Conservation (phyloP, 2,329 filamentous ascomycete species). For the Esteya vermicola region DNA sequence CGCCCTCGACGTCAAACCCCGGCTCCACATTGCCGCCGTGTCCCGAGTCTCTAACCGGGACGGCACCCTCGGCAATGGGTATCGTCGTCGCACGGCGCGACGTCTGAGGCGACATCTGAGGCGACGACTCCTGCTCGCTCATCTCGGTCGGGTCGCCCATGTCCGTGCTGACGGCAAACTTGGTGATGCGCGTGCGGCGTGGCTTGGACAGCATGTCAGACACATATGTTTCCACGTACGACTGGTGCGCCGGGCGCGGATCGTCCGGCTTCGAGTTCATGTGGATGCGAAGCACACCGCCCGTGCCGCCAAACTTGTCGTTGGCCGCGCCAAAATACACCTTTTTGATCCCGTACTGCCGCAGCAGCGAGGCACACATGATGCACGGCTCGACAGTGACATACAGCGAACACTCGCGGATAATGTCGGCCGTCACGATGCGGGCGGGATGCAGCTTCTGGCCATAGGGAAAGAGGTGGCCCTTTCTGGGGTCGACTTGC, state of each 20-base stretch:
- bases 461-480: slow-evolving; percentile 46
- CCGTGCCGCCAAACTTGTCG: slow-evolving; percentile 92
- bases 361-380: slow-evolving; percentile 90
- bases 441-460: slow-evolving; percentile 40
- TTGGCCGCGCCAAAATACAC: slow-evolving; percentile 95
- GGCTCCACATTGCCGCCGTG: slow-evolving; percentile 59
- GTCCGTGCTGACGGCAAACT: background rate
- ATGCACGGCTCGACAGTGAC: slow-evolving; percentile 97
- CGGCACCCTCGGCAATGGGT: slow-evolving; percentile 12
- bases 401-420: slow-evolving; percentile 66
- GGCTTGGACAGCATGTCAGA: slow-evolving; percentile 10
- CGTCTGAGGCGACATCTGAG: background rate
- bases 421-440: slow-evolving; percentile 50
- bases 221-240: slow-evolving; percentile 12
- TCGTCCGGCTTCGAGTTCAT: slow-evolving; percentile 32
- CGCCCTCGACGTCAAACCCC: slow-evolving; percentile 71
- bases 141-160: background rate
- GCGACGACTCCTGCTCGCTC: background rate
- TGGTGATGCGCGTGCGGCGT: slow-evolving; percentile 2
- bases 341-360: slow-evolving; percentile 73
- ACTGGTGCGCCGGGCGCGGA: slow-evolving; percentile 14
- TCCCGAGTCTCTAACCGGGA: slow-evolving; percentile 19
- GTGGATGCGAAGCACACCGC: slow-evolving; percentile 83
- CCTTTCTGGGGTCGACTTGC: slow-evolving; percentile 38
- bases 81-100: slow-evolving; percentile 10